Base-by-base conservation (phyloP, 495 filamentous ascomycete species). In the Articulospora tetracladia region DNA sequence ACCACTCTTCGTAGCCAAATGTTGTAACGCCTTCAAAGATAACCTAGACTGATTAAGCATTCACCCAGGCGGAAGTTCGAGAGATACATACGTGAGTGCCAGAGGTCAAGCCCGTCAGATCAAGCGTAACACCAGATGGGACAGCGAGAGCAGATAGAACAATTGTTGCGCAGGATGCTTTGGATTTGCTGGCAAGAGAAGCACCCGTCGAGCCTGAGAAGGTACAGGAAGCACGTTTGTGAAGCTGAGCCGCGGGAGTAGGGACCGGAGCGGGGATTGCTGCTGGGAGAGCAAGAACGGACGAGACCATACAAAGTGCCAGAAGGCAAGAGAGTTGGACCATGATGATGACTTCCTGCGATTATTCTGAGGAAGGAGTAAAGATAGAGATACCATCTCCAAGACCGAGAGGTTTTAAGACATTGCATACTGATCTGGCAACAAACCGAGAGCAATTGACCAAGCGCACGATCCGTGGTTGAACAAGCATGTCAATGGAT, bases 1-100 rank as follows among this genome's bases (percentile, higher is more conserved):
- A 48, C 78, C 79, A 82, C 59, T 81, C 79, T 39, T 76, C 61
- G 51, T 79, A 83, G 7, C 66, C 77, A 59, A 76, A 82, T 13
- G 72, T 74, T 1, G 77, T 81, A n/a, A 69, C 71, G n/a, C 80
- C 80, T 44, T 75, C 64, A 63, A 83, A 83, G 24, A 77, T 80
- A 27, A 79, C 73, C 69, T 74, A n/a, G 7, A 32, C 23, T 12
- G 30, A 19, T 10, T 51, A 12, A 53, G 47, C 41, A 3, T 47
- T 23, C 26, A 22, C 26, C n/a, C 8, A 49, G 20, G 17, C 39
- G 20, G n/a, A 4, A 7, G 17, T 22, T 10, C 23, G 17, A 6
- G 24, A 26, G 2, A 12, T 47, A 65, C 51, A 65, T 61, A 79
- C 78, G 8, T 66, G 74, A 7, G 78, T 82, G 24, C 76, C 77